Evolutionary conservation across 1,284 basidiomycete genomes (phyloP).

Genomic region (Ganoderma sinense): DNA sequence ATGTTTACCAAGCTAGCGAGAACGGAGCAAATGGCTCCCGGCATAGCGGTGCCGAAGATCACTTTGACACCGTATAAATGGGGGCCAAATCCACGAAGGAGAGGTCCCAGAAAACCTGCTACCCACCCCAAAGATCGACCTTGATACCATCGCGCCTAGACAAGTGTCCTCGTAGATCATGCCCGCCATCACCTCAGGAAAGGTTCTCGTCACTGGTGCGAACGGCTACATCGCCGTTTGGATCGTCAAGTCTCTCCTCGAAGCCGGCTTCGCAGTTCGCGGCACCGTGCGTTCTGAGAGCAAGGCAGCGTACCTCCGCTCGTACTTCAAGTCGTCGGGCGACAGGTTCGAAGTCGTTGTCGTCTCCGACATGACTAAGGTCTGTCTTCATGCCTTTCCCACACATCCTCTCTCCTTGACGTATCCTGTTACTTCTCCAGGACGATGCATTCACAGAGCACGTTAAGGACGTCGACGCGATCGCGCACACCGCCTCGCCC

Average conservation of each 20-base stretch:
- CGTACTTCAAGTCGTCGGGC: slow-evolving; percentile 54
- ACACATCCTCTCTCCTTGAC: not conserved
- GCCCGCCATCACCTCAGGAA: slow-evolving; percentile 40
- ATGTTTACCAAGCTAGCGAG: not conserved
- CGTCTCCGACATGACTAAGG: slow-evolving; percentile 63
- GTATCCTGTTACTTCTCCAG: slow-evolving; percentile 20
- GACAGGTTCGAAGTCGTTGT: slow-evolving; percentile 58
- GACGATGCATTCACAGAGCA: slow-evolving; percentile 50
- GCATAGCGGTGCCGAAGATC: not conserved
- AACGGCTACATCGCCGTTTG: slow-evolving; percentile 52
- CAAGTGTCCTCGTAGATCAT: slow-evolving; percentile 22
- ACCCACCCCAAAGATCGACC: not conserved
- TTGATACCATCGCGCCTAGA: not conserved
- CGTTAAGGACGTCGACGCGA: slow-evolving; percentile 50
- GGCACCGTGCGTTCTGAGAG: slow-evolving; percentile 58
- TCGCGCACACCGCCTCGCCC: slow-evolving; percentile 56
- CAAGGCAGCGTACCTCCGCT: slow-evolving; percentile 58
- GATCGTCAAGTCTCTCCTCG: slow-evolving; percentile 47
- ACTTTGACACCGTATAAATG: not conserved
- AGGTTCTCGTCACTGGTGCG: slow-evolving; percentile 49
- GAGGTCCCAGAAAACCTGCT: not conserved
- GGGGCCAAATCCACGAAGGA: not conserved
- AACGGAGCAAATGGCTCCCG: not conserved
- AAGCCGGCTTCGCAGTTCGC: slow-evolving; percentile 56
- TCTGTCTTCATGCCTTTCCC: slow-evolving; percentile 29